Percentiles rank a stretch among this genome's conserved stretches.
Conservation (phyloP, 305 asterid genomes). For the Ruellia speciosa region DNA sequence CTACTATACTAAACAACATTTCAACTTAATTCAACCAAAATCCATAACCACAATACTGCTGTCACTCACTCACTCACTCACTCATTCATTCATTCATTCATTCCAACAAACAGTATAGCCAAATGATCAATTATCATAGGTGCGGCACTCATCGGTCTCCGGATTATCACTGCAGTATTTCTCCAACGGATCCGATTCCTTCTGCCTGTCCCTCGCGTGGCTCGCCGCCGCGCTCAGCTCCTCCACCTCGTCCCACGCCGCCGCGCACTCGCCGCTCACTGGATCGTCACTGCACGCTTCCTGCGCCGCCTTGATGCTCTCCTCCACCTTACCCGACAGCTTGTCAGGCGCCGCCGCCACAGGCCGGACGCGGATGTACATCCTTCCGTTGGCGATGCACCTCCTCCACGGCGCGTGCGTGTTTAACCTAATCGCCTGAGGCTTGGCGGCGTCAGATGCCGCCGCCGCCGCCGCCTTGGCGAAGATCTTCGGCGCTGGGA, state of each 20-base stretch:
- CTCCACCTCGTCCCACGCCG: slow-evolving; percentile 97
- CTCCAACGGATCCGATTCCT: slow-evolving; percentile 63
- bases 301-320: neutral
- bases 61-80: too few species aligned
- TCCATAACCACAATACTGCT: too few species aligned
- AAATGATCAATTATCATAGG: slow-evolving; percentile 44
- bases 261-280: slow-evolving; percentile 82
- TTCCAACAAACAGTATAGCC: neutral
- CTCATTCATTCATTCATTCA: neutral
- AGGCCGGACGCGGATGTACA: slow-evolving; percentile 11
- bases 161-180: slow-evolving; percentile 69
- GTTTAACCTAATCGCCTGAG: slow-evolving; percentile 14
- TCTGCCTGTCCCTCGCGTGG: slow-evolving; percentile 67
- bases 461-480: slow-evolving; percentile 19
- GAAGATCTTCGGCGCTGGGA: neutral
- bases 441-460: neutral
- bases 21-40: too few species aligned
- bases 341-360: neutral
- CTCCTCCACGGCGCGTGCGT: slow-evolving; percentile 20
- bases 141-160: slow-evolving; percentile 58
- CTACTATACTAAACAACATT: too few species aligned
- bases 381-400: slow-evolving; percentile 25
- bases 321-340: neutral
- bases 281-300: neutral
- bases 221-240: slow-evolving; percentile 94